Percentiles rank a stretch among this genome's conserved stretches.
phyloP scores from a whole-genome alignment of 2,329 filamentous ascomycete genomes.

The Boeremia lycopersici region DNA sequence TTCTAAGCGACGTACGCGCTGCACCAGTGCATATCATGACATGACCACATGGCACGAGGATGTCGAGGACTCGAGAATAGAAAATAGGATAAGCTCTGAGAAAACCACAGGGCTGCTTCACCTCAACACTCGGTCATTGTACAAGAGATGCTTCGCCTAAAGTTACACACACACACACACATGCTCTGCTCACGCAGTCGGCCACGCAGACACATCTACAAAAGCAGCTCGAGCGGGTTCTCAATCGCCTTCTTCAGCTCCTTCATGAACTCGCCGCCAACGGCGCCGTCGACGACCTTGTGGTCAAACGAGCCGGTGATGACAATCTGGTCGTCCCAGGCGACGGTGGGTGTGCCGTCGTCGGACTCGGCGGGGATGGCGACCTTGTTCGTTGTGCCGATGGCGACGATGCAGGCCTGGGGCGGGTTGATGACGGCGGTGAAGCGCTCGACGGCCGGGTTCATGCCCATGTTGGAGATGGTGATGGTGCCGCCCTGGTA shows the following conservation, averaged over 20 bases:
- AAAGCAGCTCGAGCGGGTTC: slow-evolving; percentile 92
- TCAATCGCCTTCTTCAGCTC: slow-evolving; percentile 98
- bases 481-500: slow-evolving; percentile 99
- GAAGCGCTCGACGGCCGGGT: slow-evolving; percentile 92
- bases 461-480: slow-evolving; percentile 99
- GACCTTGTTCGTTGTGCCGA: slow-evolving; percentile 95
- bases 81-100: no score
- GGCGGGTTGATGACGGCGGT: slow-evolving; percentile 99
- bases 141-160: slow-evolving; percentile 31
- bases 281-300: slow-evolving; percentile 96
- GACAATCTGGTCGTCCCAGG: slow-evolving; percentile 97
- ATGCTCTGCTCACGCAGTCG: no score
- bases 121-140: slow-evolving; percentile 41
- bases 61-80: no score
- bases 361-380: slow-evolving; percentile 81
- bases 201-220: slow-evolving; percentile 64
- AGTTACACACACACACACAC: slow-evolving; percentile 5
- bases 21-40: no score
- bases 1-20: no score
- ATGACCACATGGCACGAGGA: no score
- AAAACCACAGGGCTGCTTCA: no score
- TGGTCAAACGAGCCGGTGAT: slow-evolving; percentile 97
- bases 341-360: slow-evolving; percentile 73
- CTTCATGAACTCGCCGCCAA: slow-evolving; percentile 94
- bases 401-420: slow-evolving; percentile 91